These are phyloP conservation scores for Ogataea wickerhamii DNA, from an alignment of 805 yeast species.

Conservation along the genomic window DNA sequence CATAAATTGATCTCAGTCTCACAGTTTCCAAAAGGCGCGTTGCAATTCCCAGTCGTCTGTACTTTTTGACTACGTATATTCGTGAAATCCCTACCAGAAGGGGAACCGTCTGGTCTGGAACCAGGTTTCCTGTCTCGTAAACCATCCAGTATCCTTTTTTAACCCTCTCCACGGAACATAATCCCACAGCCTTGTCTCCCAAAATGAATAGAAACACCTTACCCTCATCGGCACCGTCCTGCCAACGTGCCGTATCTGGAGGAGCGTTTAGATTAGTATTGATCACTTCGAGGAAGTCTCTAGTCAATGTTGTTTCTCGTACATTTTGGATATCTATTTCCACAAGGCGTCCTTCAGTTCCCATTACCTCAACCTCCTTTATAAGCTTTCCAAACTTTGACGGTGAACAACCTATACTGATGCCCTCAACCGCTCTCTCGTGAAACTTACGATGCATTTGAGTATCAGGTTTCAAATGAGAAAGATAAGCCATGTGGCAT, in stretches of 20 bases:
- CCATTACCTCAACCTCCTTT: constrained; percentile 5
- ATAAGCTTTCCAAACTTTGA: constrained; percentile 10
- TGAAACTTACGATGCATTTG: constrained; percentile 53
- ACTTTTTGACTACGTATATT: constrained; percentile 41
- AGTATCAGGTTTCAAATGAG: constrained; percentile 39
- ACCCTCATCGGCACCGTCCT: constrained; percentile 31
- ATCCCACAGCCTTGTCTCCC: constrained; percentile 46
- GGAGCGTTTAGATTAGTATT: constrained; percentile 63
- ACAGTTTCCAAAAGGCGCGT: constrained; percentile 42
- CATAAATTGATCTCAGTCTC: constrained; percentile 44
- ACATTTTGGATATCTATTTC: constrained; percentile 33
- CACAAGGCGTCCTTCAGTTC: constrained; percentile 24
- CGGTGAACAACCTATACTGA: constrained; percentile 8
- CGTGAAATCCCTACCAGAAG: constrained; percentile 46
- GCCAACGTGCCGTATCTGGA: constrained; percentile 21
- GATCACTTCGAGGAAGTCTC: constrained; percentile 47
- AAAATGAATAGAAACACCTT: constrained; percentile 49
- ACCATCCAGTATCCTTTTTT: constrained; percentile 58
- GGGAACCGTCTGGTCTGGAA: constrained; percentile 41
- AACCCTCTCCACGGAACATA: constrained; percentile 50
- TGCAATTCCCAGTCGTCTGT: constrained; percentile 52
- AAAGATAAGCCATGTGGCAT: constrained; percentile 54
- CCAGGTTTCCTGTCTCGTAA: constrained; percentile 44
- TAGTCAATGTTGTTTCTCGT: constrained; percentile 33
- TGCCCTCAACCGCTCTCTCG: constrained; percentile 34